These are phyloP conservation scores for Chrysanthemum lavandulifolium DNA, from an alignment of 129 eudicot species.

Conservation along the genomic window DNA sequence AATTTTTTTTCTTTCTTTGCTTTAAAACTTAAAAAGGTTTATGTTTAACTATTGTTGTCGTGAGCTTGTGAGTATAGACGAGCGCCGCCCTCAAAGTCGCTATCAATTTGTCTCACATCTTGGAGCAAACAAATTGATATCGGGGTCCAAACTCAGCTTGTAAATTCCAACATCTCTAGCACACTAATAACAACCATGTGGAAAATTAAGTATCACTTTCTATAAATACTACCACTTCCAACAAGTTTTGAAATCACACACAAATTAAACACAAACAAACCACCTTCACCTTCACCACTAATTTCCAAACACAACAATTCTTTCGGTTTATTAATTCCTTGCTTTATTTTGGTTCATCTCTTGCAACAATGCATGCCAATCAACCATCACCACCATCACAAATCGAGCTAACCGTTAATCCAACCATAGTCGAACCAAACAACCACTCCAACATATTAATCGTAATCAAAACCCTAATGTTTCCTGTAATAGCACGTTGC, in stretches of 20 bases:
- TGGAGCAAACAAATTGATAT: too few relatives aligned
- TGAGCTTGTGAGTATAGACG: too few relatives aligned
- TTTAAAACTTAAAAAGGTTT: too few relatives aligned
- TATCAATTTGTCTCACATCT: too few relatives aligned
- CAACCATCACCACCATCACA: constrained; percentile 18
- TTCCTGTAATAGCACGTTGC: constrained; percentile 39
- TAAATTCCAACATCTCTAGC: too few relatives aligned
- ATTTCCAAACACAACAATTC: neutral
- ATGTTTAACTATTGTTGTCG: too few relatives aligned
- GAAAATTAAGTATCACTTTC: neutral
- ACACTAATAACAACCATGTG: neutral
- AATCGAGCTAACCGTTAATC: constrained; percentile 11
- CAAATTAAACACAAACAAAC: neutral
- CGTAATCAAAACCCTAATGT: constrained; percentile 17
- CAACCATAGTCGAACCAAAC: constrained; percentile 9
- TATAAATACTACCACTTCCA: constrained; percentile 7
- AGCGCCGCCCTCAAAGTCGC: too few relatives aligned
- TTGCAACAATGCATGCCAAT: constrained; percentile 11
- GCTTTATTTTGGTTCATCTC: too few relatives aligned
- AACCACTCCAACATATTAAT: neutral
- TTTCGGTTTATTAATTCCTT: too few relatives aligned
- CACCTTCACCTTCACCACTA: neutral
- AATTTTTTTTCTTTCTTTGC: too few relatives aligned
- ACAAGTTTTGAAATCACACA: constrained; percentile 11
- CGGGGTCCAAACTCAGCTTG: too few relatives aligned